Evolutionary conservation across 139 green algal genomes (phyloP).

Genomic region (Closterium sp.): DNA sequence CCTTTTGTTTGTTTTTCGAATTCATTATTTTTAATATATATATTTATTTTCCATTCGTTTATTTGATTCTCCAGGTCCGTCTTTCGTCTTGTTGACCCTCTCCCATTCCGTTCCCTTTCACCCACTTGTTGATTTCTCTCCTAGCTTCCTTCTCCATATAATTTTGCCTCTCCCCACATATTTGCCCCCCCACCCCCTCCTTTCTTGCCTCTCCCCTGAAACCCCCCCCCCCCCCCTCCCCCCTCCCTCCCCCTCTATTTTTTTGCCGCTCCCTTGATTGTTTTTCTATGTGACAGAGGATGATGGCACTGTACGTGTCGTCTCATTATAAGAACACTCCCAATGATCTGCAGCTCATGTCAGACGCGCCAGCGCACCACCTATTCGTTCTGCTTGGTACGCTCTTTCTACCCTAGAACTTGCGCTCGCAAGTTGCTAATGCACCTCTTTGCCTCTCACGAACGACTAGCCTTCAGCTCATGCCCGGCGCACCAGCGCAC

Average conservation of each 20-base stretch:
- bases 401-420: not conserved
- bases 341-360: slow-evolving; percentile 95
- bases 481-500: slow-evolving; percentile 93
- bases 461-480: slow-evolving; percentile 80
- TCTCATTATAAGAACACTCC: slow-evolving; percentile 97
- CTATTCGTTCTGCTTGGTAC: slow-evolving; percentile 89
- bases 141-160: too few species aligned
- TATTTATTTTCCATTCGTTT: too few species aligned
- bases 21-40: not conserved
- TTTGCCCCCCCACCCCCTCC: too few species aligned
- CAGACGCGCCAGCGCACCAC: slow-evolving; percentile 93
- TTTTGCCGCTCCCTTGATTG: not conserved
- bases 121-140: too few species aligned
- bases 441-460: not conserved
- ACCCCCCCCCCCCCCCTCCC: not conserved
- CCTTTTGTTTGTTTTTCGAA: not conserved
- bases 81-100: too few species aligned
- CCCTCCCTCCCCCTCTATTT: not conserved
- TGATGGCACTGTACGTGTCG: slow-evolving; percentile 91
- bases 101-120: too few species aligned
- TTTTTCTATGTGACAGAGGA: slow-evolving; percentile 59
- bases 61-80: too few species aligned
- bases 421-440: not conserved
- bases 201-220: not conserved
- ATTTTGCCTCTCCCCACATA: too few species aligned